These are phyloP conservation scores for Paraphaeosphaeria sporulosa DNA, from an alignment of 2,329 filamentous ascomycete genomes.

Conservation along the genomic window DNA sequence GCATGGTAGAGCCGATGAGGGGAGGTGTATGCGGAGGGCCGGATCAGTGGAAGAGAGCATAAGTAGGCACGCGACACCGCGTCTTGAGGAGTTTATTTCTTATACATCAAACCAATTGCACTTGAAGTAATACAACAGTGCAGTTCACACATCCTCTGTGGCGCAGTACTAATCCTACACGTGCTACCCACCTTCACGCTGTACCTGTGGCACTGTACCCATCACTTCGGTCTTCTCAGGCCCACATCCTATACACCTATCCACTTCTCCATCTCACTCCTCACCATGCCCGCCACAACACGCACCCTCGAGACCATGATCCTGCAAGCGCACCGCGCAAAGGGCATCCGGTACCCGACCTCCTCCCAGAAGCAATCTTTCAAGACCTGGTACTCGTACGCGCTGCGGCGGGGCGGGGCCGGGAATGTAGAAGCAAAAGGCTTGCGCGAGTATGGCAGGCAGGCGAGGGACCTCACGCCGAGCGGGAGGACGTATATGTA, in stretches of 20 bases:
- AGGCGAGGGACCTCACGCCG: conserved; percentile 33
- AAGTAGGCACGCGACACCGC: background rate
- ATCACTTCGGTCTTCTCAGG: too few relatives aligned
- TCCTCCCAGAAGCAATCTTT: conserved; percentile 42
- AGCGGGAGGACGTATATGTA: conserved; percentile 44
- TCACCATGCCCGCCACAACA: conserved; percentile 32
- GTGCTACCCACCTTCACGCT: too few relatives aligned
- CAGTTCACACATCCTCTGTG: too few relatives aligned
- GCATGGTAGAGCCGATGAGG: background rate
- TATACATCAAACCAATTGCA: background rate
- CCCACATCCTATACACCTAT: too few relatives aligned
- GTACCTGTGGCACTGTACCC: background rate
- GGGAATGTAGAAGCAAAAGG: conserved; percentile 27
- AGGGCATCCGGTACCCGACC: conserved; percentile 43
- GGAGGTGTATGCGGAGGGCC: background rate
- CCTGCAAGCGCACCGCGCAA: conserved; percentile 45
- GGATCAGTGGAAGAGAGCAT: background rate
- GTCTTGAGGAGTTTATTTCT: background rate
- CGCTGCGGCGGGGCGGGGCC: conserved; percentile 33
- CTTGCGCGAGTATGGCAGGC: conserved; percentile 33
- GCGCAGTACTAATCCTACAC: too few relatives aligned
- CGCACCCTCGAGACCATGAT: conserved; percentile 42
- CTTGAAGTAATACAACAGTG: background rate
- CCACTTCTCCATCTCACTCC: too few relatives aligned
- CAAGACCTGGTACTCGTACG: conserved; percentile 49